Evolutionary conservation across 1,284 basidiomycete species (phyloP).

Genomic region (Pseudozyma sp.): DNA sequence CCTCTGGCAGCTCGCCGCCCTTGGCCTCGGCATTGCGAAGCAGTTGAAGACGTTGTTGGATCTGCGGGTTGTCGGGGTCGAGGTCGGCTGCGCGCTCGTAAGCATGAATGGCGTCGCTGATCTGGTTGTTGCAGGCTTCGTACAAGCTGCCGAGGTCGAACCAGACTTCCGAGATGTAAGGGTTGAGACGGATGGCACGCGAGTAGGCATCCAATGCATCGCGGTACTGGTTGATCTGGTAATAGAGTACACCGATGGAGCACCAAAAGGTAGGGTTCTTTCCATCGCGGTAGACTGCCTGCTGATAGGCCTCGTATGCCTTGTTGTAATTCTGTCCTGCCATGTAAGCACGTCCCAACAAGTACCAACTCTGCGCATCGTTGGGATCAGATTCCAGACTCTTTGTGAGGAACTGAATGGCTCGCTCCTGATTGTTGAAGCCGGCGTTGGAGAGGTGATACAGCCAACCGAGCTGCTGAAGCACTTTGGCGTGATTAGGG

Average conservation of each 20-base stretch:
- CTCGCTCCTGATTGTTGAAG: constrained; percentile 94
- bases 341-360: constrained; percentile 98
- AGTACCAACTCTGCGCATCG: constrained; percentile 98
- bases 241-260: constrained; percentile 98
- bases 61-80: constrained; percentile 64
- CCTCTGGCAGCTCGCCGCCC: constrained; percentile 80
- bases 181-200: constrained; percentile 96
- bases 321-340: constrained; percentile 99
- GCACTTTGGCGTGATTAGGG: constrained; percentile 92
- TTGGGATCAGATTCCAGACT: constrained; percentile 81
- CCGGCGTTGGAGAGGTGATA: constrained; percentile 93
- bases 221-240: constrained; percentile 98
- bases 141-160: constrained; percentile 97
- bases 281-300: constrained; percentile 97
- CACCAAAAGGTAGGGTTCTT: constrained; percentile 99
- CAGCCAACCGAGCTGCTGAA: constrained; percentile 97
- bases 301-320: constrained; percentile 99
- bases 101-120: constrained; percentile 97
- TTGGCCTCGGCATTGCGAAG: constrained; percentile 84
- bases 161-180: constrained; percentile 99
- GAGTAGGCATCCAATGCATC: constrained; percentile 99
- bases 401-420: constrained; percentile 93
- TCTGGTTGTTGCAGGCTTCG: constrained; percentile 99
- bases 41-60: constrained; percentile 70
- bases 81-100: constrained; percentile 73